Evolutionary conservation across 805 yeast species (phyloP).

Genomic region (Kodamaea laetipori): DNA sequence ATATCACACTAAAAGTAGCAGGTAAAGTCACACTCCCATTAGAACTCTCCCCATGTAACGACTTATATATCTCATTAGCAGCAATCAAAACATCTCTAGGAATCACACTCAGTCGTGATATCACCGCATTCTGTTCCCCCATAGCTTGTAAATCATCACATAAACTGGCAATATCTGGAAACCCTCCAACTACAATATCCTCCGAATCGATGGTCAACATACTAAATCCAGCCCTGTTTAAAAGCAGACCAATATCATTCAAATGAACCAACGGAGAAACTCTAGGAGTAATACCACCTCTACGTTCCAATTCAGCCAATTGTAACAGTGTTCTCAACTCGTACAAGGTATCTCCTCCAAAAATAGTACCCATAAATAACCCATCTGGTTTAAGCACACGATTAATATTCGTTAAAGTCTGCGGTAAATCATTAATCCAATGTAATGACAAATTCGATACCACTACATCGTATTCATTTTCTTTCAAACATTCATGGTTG

Average conservation of each 20-base stretch:
- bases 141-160: slow-evolving; percentile 72
- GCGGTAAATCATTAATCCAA: slow-evolving; percentile 87
- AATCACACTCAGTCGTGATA: slow-evolving; percentile 44
- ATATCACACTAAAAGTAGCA: slow-evolving; percentile 74
- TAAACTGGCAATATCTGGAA: slow-evolving; percentile 68
- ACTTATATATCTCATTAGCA: slow-evolving; percentile 70
- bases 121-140: slow-evolving; percentile 82
- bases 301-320: slow-evolving; percentile 77
- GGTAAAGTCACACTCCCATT: slow-evolving; percentile 56
- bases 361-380: slow-evolving; percentile 74
- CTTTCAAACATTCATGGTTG: slow-evolving; percentile 41
- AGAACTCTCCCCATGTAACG: slow-evolving; percentile 68
- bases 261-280: slow-evolving; percentile 80
- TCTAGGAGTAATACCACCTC: slow-evolving; percentile 78
- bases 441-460: slow-evolving; percentile 73
- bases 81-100: slow-evolving; percentile 69
- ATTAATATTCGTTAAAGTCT: slow-evolving; percentile 56
- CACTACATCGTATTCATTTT: slow-evolving; percentile 63
- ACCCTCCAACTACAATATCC: slow-evolving; percentile 72
- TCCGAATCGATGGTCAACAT: slow-evolving; percentile 83
- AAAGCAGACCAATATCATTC: slow-evolving; percentile 69
- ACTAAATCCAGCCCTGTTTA: slow-evolving; percentile 76
- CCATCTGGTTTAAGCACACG: slow-evolving; percentile 74
- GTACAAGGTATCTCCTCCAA: slow-evolving; percentile 84
- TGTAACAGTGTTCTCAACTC: slow-evolving; percentile 80